Evolutionary conservation across 2,329 filamentous ascomycete species (phyloP), one percentile per base, ranked within the genome.

Genomic region (Emericellopsis atlantica): DNA sequence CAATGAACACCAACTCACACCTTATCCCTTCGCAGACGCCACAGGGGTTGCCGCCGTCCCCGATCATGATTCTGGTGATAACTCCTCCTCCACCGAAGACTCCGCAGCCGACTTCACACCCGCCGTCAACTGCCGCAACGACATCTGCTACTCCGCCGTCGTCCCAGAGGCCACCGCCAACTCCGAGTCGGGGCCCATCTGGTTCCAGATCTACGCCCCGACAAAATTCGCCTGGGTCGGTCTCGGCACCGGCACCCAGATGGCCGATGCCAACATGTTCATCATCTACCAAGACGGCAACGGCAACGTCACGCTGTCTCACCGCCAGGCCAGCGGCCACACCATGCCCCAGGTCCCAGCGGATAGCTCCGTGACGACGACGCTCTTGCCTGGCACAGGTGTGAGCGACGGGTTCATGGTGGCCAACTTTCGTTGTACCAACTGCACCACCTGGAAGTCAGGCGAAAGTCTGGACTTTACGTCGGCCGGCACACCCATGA

Each of bases 281-380:
- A 46, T 81, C 49, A 63, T 81, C 48, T 81, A 81, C 54, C 59
- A 72, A 37, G 66, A 77, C 46, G 73, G 74, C 44, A 48, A 50
- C 5, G 70, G 70, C 45, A 80, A 81, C 51, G 64, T 81, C 21
- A 82, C 78, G 1, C 51, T 81, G 41, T 79, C 75, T 45, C 66
- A 76, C 2, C 71, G 79, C 22, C 50, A 55, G 5, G 73, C 69
- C 22, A 58, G 49, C 1, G 64, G 64, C 7, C 62, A 79, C 47
- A 46, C 53, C 34, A 56, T 63, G 59, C 79, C 79, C 0, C 39
- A 56, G 23, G 68, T 72, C 54, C 60, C 58, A 2, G 50, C 54
- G 2, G 57, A 64, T 7, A 60, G 62, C 18, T 55, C 64, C 24
- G 54, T 81, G 18, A 62, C 69, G 24, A 40, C 24, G 1, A 39